Evolutionary conservation across 192 early-diverging fungal species (phyloP).

Genomic region (Rhizophagus clarus): DNA sequence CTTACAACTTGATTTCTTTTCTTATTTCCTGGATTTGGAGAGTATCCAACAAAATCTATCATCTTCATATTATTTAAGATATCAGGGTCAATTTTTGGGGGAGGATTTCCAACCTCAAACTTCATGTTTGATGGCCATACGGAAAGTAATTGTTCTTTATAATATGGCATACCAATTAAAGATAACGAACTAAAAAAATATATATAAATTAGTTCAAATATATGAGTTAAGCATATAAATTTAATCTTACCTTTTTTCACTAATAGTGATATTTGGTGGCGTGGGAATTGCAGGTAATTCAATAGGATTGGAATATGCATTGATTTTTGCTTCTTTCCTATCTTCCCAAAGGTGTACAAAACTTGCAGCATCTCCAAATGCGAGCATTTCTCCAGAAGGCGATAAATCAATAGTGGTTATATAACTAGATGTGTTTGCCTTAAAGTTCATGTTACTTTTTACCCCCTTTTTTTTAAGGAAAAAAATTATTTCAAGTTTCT

Average conservation of each 20-base stretch:
- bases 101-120: constrained; percentile 76
- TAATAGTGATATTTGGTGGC: constrained; percentile 48
- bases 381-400: constrained; percentile 73
- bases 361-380: constrained; percentile 78
- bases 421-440: constrained; percentile 59
- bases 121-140: constrained; percentile 67
- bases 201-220: neutral
- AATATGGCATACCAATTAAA: constrained; percentile 78
- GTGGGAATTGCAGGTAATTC: constrained; percentile 54
- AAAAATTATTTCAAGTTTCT: too few relatives aligned
- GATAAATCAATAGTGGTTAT: constrained; percentile 79
- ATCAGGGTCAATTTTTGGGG: constrained; percentile 72
- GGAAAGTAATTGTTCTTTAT: constrained; percentile 75
- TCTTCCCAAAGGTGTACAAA: constrained; percentile 80
- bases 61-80: constrained; percentile 80
- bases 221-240: neutral
- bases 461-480: constrained; percentile 40
- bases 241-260: constrained; percentile 53
- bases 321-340: constrained; percentile 64
- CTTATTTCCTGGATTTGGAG: constrained; percentile 78
- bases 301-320: constrained; percentile 60
- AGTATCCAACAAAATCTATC: constrained; percentile 93
- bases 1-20: constrained; percentile 75
- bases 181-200: constrained; percentile 65
- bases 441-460: neutral